Evolutionary conservation across 2,329 filamentous ascomycete genomes (phyloP), one percentile per base, ranked within the genome.

Genomic region (Colletotrichum higginsianum): DNA sequence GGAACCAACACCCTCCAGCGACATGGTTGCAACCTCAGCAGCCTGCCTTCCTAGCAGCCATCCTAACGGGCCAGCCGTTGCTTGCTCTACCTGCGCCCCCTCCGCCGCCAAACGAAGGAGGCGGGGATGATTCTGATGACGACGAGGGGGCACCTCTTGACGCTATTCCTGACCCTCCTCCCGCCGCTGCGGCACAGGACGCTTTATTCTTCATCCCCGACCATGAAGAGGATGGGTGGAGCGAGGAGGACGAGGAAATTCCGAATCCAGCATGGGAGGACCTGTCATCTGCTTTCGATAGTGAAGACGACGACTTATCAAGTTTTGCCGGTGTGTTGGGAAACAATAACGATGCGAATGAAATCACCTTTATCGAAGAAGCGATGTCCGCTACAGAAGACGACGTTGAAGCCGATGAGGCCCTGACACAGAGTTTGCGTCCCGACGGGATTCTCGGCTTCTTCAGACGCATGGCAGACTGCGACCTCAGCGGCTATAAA

Each of bases 211-310:
- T 66, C 21, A 61, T 47, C 30, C 60, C 61, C 8, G 67, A 62
- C 38, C 71, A 74, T 13, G 75, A 75, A 21, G 72, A 71, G 1
- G 58, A 49, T 57, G 75, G 73, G 13, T 72, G 61, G 12, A 74
- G 74, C 46, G 71, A 69, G 7, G 67, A 65, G 21, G 61, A 72
- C 18, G 72, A 74, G 13, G 77, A 73, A 11, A 67, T 40, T 18
- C 11, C 72, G 8, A 76, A 74, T 12, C 75, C 75, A 11, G 76
- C 49, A 74, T 74, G 26, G n/a, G 70, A 69, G 8, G 55, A 66
- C 18, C 44, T 35, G 38, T 55, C 53, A 12, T 61, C 58, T 11
- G 40, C 50, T 40, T 68, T 72, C 21, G 74, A 66, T 18, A 75
- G 75, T 16, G 65, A 75, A 16, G 75, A 73, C 18, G 74, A 73